Evolutionary conservation across 768 basidiomycete species (phyloP).

Genomic region (Candolleomyces eurysporus): DNA sequence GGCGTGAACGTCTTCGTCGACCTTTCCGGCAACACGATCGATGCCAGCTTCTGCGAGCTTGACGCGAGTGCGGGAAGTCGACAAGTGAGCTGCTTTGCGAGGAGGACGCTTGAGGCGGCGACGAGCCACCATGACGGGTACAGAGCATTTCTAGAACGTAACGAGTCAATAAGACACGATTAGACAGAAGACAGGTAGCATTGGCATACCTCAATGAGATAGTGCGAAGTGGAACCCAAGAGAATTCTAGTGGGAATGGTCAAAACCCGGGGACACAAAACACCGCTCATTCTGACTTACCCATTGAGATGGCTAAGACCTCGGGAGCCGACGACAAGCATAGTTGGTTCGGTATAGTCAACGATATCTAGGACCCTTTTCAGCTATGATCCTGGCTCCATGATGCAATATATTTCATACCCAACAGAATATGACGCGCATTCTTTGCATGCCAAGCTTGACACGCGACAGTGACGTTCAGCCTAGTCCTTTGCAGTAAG

Average conservation of each 20-base stretch:
- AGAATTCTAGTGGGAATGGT: slow-evolving; percentile 58
- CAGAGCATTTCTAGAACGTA: slow-evolving; percentile 72
- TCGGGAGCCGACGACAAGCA: slow-evolving; percentile 95
- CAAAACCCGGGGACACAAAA: neutral
- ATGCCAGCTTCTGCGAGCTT: slow-evolving; percentile 86
- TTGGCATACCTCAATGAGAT: slow-evolving; percentile 70
- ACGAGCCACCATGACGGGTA: slow-evolving; percentile 96
- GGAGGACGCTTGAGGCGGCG: slow-evolving; percentile 87
- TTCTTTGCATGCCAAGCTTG: slow-evolving; percentile 99
- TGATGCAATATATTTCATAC: slow-evolving; percentile 30
- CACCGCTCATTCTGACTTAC: slow-evolving; percentile 37
- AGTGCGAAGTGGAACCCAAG: slow-evolving; percentile 93
- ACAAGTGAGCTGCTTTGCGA: slow-evolving; percentile 74
- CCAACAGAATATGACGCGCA: slow-evolving; percentile 82
- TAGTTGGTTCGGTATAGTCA: slow-evolving; percentile 81
- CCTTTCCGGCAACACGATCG: slow-evolving; percentile 82
- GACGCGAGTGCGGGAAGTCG: slow-evolving; percentile 78
- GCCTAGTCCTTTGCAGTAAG: slow-evolving; percentile 84
- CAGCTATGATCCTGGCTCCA: neutral
- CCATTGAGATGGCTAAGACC: slow-evolving; percentile 87
- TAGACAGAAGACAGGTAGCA: neutral
- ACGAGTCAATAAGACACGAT: slow-evolving; percentile 1
- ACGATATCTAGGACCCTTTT: slow-evolving; percentile 58
- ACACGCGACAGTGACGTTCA: slow-evolving; percentile 85
- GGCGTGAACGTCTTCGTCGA: slow-evolving; percentile 80